These are phyloP conservation scores for Haplosporangium sp. DNA, from an alignment of 371 early-diverging fungal genomes.

Conservation along the genomic window DNA sequence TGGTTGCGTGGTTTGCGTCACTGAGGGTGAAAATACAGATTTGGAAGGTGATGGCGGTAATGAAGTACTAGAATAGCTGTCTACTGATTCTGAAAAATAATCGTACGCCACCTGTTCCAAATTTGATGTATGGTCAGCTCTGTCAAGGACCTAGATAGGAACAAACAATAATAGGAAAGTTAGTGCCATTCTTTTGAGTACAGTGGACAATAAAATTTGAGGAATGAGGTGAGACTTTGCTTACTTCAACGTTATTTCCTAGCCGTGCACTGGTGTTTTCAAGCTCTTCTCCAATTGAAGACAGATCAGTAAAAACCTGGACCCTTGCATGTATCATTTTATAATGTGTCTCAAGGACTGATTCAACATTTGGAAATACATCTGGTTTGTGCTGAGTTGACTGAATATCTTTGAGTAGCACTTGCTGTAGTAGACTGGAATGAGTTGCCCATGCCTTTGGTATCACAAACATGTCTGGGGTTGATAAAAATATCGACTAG, in stretches of 20 bases:
- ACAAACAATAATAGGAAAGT: neutral
- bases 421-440: constrained; percentile 30
- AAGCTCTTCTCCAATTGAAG: constrained; percentile 11
- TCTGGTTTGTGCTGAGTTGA: constrained; percentile 27
- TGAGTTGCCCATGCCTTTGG: constrained; percentile 62
- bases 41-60: constrained; percentile 57
- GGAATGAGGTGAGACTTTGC: neutral
- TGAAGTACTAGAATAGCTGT: constrained; percentile 27
- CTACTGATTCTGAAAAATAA: constrained; percentile 31
- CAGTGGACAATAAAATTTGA: no score
- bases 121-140: constrained; percentile 27
- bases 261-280: constrained; percentile 11
- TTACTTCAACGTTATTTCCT: constrained; percentile 40
- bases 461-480: constrained; percentile 76
- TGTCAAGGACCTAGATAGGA: constrained; percentile 38
- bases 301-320: constrained; percentile 45
- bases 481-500: constrained; percentile 69
- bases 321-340: constrained; percentile 53
- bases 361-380: constrained; percentile 42
- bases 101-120: constrained; percentile 32
- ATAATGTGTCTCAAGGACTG: constrained; percentile 42
- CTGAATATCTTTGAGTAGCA: constrained; percentile 44
- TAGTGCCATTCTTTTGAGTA: neutral
- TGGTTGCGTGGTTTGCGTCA: neutral
- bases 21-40: constrained; percentile 19